These are phyloP conservation scores for Tremellales sp. DNA, from an alignment of 1,284 basidiomycete genomes.

Conservation along the genomic window DNA sequence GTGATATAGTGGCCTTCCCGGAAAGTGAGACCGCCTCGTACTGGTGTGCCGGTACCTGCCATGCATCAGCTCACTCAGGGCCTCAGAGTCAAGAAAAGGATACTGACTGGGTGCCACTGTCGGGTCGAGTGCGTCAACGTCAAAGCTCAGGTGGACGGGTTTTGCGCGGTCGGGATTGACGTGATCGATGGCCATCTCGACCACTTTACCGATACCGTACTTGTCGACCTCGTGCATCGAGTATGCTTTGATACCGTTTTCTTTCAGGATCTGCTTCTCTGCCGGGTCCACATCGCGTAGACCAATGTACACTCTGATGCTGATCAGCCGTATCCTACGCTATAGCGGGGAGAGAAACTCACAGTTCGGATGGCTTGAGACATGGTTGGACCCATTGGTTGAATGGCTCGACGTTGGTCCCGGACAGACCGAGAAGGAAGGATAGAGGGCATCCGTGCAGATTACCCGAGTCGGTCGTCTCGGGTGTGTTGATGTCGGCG, in stretches of 20 bases:
- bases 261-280: slow-evolving; percentile 82
- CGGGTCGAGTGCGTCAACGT: slow-evolving; percentile 93
- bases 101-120: slow-evolving; percentile 75
- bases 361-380: slow-evolving; percentile 61
- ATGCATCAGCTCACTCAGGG: slow-evolving; percentile 5
- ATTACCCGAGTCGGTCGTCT: slow-evolving; percentile 85
- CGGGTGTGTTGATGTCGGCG: slow-evolving; percentile 90
- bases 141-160: slow-evolving; percentile 94
- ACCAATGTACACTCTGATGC: slow-evolving; percentile 69
- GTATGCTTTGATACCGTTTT: slow-evolving; percentile 88
- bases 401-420: slow-evolving; percentile 58
- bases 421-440: slow-evolving; percentile 75
- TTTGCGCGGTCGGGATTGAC: slow-evolving; percentile 77
- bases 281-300: slow-evolving; percentile 87
- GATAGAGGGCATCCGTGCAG: slow-evolving; percentile 98
- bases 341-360: slow-evolving; percentile 6
- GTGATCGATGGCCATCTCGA: slow-evolving; percentile 92
- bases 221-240: slow-evolving; percentile 98
- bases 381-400: slow-evolving; percentile 69
- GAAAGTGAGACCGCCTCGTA: slow-evolving; percentile 93
- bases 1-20: slow-evolving; percentile 86
- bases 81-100: neutral
- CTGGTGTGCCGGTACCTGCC: slow-evolving; percentile 51
- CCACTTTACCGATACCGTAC: slow-evolving; percentile 90
- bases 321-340: neutral